Percentiles rank a stretch among this genome's conserved stretches.
These are phyloP conservation scores for Nakaseomyces nivariensis DNA, from an alignment of 1,139 yeast species.

Conservation along the genomic window DNA sequence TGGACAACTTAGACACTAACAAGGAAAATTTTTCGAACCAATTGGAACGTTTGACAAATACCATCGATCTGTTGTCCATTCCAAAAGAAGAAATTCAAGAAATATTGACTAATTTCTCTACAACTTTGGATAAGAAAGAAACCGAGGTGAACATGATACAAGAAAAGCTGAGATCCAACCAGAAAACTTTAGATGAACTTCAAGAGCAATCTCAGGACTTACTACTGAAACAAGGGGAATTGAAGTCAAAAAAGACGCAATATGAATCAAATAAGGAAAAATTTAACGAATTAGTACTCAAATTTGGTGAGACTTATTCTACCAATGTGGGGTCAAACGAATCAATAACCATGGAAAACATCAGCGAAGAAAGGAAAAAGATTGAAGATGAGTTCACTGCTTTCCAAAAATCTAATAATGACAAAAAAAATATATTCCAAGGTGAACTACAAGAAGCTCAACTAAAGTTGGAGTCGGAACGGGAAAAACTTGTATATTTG, in stretches of 20 bases:
- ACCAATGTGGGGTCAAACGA: neutral
- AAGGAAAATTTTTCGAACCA: constrained; percentile 39
- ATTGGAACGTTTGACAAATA: constrained; percentile 37
- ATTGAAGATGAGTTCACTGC: neutral
- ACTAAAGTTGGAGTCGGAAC: neutral
- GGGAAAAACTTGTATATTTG: neutral
- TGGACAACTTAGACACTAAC: constrained; percentile 48
- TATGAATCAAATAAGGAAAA: constrained; percentile 16
- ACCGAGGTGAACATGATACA: constrained; percentile 21
- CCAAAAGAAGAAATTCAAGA: constrained; percentile 42
- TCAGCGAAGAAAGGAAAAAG: neutral
- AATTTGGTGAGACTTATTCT: neutral
- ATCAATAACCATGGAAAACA: neutral
- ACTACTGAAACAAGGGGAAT: constrained; percentile 48
- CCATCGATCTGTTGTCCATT: constrained; percentile 39
- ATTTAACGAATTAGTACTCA: neutral
- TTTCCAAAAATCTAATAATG: neutral
- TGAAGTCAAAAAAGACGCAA: constrained; percentile 39
- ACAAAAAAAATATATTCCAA: neutral
- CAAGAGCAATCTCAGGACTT: constrained; percentile 32
- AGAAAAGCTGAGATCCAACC: constrained; percentile 15
- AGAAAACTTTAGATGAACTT: constrained; percentile 10
- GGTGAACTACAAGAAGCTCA: neutral
- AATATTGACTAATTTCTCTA: constrained; percentile 46
- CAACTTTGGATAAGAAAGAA: constrained; percentile 35